Base-by-base conservation (phyloP, 139 green algal species). In the Spirogloea muscicola region DNA sequence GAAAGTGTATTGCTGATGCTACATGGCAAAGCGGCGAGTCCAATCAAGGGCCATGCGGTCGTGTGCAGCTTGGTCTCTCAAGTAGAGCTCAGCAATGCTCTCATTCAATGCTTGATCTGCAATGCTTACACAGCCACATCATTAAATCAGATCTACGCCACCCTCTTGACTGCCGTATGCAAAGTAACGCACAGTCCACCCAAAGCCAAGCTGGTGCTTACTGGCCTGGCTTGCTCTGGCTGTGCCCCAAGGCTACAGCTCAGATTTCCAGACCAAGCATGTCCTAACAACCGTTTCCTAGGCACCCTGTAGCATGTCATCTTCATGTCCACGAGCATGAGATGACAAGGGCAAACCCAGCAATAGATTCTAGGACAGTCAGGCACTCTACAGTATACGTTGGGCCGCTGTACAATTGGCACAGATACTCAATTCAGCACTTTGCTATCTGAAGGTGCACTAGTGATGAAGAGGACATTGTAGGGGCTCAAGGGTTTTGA, bases 21-120 rank as follows among this genome's bases (percentile, higher is more conserved):
- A 82, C 78, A 89, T 83, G 10, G 92, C 92, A 77, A 91, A 97
- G 3, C 92, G 85, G 76, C 88, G 88, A 7, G 89, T 93, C 92
- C 92, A 97, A 66, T 97, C 92, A 16, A 87, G 84, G 2, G 93
- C 93, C 34, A 84, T 92, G 66, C 88, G 90, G 84, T 97, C 92
- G 59, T 97, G 93, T 36, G 51, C 84, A 49, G 92, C 88, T 10
- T 82, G 86, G 82, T 98, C 89, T 33, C 79, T 73, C 3, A 95
- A 49, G 49, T 86, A 87, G 81, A 94, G 89, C 74, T 96, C 91
- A 0, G 93, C 93, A 31, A 97, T 98, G 77, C 68, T 89, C 49
- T 82, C 87, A 2, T 98, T 91, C 33, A 97, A 79, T 1, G 93
- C 90, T 67, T 97, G 93, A 36, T 90, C 89, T 95, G 90, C 68